These are phyloP conservation scores for Massarina eburnea DNA, from an alignment of 2,329 filamentous ascomycete genomes.

Conservation along the genomic window DNA sequence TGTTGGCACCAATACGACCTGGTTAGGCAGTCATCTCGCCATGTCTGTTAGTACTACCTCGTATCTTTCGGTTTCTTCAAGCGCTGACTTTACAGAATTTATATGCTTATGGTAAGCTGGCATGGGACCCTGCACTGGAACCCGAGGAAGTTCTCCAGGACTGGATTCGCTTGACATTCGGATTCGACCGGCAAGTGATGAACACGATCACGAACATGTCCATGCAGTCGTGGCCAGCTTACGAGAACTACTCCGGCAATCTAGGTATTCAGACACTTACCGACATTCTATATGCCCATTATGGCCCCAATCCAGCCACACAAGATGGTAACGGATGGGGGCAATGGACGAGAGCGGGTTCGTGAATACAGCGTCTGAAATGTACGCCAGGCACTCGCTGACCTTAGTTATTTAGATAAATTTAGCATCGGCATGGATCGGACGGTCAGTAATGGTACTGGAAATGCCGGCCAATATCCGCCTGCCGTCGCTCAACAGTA, in stretches of 20 bases:
- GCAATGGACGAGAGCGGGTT: conserved; percentile 72
- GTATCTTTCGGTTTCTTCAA: not conserved
- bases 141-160: conserved; percentile 58
- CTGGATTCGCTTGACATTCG: conserved; percentile 70
- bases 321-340: conserved; percentile 71
- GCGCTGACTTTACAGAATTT: conserved; percentile 56
- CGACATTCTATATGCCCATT: conserved; percentile 68
- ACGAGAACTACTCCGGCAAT: conserved; percentile 72
- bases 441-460: conserved; percentile 68
- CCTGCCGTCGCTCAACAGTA: conserved; percentile 59
- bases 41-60: conserved; percentile 49
- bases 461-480: conserved; percentile 67
- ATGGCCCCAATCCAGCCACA: conserved; percentile 66
- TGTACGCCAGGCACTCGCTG: no score
- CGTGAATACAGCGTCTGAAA: no score
- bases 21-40: conserved; percentile 69
- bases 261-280: conserved; percentile 69
- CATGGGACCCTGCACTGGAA: conserved; percentile 62
- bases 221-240: conserved; percentile 70
- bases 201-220: conserved; percentile 64
- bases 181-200: conserved; percentile 56
- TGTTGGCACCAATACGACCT: conserved; percentile 66
- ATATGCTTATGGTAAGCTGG: conserved; percentile 68
- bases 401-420: no score
- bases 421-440: conserved; percentile 69